These are phyloP conservation scores for Rhodotorula diobovata DNA, from an alignment of 768 basidiomycete species.

Conservation along the genomic window DNA sequence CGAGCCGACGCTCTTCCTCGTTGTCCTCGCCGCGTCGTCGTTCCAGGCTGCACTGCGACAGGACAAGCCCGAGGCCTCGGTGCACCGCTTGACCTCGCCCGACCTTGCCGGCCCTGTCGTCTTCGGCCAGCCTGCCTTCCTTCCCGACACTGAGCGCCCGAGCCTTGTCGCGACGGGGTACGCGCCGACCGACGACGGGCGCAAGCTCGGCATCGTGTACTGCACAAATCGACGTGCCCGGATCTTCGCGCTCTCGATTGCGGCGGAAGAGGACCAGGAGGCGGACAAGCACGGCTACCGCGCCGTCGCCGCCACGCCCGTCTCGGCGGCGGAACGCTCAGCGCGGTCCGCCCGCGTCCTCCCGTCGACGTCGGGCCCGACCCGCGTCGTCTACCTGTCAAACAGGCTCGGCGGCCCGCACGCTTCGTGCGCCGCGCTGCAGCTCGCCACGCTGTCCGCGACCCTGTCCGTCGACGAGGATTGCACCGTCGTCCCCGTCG, in stretches of 20 bases:
- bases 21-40: constrained; percentile 51
- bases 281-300: constrained; percentile 6
- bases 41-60: constrained; percentile 13
- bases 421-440: constrained; percentile 56
- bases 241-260: constrained; percentile 56
- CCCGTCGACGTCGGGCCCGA: constrained; percentile 25
- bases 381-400: constrained; percentile 56
- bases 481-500: constrained; percentile 48
- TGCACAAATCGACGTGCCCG: constrained; percentile 61
- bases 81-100: constrained; percentile 20
- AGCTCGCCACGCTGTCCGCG: constrained; percentile 50
- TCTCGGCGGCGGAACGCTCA: constrained; percentile 48
- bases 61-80: not conserved
- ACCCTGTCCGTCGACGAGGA: not conserved
- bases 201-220: constrained; percentile 58
- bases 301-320: not conserved
- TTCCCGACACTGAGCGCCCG: constrained; percentile 29
- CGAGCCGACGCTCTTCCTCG: constrained; percentile 56
- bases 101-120: constrained; percentile 26
- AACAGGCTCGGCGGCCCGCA: constrained; percentile 60
- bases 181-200: constrained; percentile 58
- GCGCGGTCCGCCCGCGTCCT: constrained; percentile 60
- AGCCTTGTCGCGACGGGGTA: constrained; percentile 60
- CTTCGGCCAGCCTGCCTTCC: constrained; percentile 61
- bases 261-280: constrained; percentile 13